Base-by-base conservation (phyloP, 2,329 filamentous ascomycete genomes). In the Leptosphaerulina australis region DNA sequence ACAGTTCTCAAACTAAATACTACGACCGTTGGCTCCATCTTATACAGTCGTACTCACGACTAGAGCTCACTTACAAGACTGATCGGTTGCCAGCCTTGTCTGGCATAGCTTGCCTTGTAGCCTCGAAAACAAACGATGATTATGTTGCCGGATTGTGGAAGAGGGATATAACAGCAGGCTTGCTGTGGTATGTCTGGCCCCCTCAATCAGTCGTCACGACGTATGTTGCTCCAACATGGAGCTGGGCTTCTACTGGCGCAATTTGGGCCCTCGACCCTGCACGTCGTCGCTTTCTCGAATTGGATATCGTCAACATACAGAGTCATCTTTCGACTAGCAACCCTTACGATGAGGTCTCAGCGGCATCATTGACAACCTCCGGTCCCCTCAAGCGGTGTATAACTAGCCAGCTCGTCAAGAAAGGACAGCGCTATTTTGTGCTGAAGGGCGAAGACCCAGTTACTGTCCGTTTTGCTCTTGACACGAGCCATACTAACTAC, bases 131-230 rank as follows among this genome's bases (percentile, higher is more conserved):
- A 17, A 20, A 47, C 5, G 45, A 56, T 17, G 33, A 25, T 2
- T 56, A 53, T 17, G 29, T 47, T 15, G 53, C 53, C 10, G 49
- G 53, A 4, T 37, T 56, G 10, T 53, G 53, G 49, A 31, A 22
- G 20, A 25, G 14, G 8, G 38, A 55, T 12, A 35, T 55, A 21
- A 24, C 22, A 18, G 48, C 38, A 28, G 52, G 47, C 2, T 18
- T 55, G 22, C 44, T 55, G 20, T 55, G 48, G 52, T 38, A 43
- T 12, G 41, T 44, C 4, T 38, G 37, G 36, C 37, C 33, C 14
- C 28, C 20, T 6, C 31, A 28, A 29, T 22, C 33, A 14, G 22
- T 12, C 4, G 14, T 10, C n/a, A 8, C 26, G 2, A 25, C 14
- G 2, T 47, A 47, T 10, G 12, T 52, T 0, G 37, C 43, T 12